Evolutionary conservation across 495 filamentous ascomycete species (phyloP).

Genomic region (Penicillium bovifimosum): DNA sequence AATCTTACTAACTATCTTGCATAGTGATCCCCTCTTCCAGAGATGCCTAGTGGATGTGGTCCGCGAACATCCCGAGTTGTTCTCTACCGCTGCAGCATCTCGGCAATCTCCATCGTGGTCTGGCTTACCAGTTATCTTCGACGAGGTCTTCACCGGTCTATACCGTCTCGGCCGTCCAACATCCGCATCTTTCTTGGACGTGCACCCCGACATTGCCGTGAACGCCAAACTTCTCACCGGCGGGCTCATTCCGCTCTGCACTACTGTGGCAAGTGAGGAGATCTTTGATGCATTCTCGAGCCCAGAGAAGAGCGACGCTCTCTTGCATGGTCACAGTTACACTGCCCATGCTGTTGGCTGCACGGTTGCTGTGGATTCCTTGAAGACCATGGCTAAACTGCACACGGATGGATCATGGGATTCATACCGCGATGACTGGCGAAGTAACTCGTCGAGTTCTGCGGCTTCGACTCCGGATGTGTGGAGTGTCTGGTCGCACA

Average conservation of each 20-base stretch:
- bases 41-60: constrained; percentile 56
- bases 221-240: constrained; percentile 77
- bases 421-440: constrained; percentile 42
- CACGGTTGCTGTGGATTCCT: constrained; percentile 56
- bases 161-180: constrained; percentile 67
- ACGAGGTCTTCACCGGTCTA: constrained; percentile 78
- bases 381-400: constrained; percentile 51
- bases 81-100: constrained; percentile 19
- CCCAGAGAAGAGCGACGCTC: constrained; percentile 61
- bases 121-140: constrained; percentile 68
- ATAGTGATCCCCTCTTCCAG: constrained; percentile 73
- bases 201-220: constrained; percentile 63
- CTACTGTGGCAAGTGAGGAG: constrained; percentile 62
- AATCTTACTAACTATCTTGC: background rate
- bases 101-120: constrained; percentile 45
- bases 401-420: constrained; percentile 48
- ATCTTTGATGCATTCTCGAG: constrained; percentile 67
- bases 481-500: constrained; percentile 66
- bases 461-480: constrained; percentile 20
- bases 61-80: constrained; percentile 49
- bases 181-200: constrained; percentile 58
- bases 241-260: constrained; percentile 67
- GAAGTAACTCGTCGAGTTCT: constrained; percentile 1
- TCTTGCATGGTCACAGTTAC: constrained; percentile 78
- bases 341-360: constrained; percentile 75